Evolutionary conservation across 805 yeast genomes (phyloP).

Genomic region (Ogataea nakhonphanomensis): DNA sequence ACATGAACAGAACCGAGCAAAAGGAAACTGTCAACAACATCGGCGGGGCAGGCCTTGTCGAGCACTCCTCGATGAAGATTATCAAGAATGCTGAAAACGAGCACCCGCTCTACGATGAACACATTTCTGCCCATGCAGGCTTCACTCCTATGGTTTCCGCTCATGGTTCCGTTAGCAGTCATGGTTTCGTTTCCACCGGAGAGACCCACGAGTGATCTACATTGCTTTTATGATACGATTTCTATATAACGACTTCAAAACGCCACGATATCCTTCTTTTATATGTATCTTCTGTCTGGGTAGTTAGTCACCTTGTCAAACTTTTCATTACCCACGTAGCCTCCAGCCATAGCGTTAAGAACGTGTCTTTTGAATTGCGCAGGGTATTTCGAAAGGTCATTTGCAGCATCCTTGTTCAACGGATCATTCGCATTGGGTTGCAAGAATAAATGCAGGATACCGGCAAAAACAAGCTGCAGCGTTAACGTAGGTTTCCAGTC

Average conservation of each 20-base stretch:
- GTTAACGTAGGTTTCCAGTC: conserved; percentile 96
- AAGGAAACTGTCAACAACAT: conserved; percentile 26
- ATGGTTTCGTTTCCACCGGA: conserved; percentile 21
- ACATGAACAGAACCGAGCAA: conserved; percentile 17
- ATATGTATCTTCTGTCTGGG: conserved; percentile 6
- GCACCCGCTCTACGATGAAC: conserved; percentile 6
- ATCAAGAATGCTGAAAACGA: conserved; percentile 25
- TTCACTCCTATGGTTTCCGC: conserved; percentile 34
- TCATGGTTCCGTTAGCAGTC: conserved; percentile 25
- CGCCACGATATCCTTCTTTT: neutral
- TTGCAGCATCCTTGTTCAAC: conserved; percentile 86
- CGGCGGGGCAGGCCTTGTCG: conserved; percentile 30
- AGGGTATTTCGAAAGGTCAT: conserved; percentile 44
- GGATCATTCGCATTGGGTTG: conserved; percentile 95
- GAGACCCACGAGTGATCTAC: conserved; percentile 6
- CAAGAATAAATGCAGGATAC: conserved; percentile 76
- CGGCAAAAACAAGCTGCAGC: conserved; percentile 76
- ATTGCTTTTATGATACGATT: neutral
- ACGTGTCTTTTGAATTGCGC: conserved; percentile 56
- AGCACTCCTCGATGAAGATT: conserved; percentile 27
- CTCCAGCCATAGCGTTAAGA: conserved; percentile 67
- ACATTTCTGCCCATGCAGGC: conserved; percentile 13
- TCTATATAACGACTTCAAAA: neutral
- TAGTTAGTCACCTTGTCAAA: conserved; percentile 57
- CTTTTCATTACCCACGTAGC: conserved; percentile 48